Conservation (phyloP, 2,329 filamentous ascomycete species). For the Microsporum ferrugineum region DNA sequence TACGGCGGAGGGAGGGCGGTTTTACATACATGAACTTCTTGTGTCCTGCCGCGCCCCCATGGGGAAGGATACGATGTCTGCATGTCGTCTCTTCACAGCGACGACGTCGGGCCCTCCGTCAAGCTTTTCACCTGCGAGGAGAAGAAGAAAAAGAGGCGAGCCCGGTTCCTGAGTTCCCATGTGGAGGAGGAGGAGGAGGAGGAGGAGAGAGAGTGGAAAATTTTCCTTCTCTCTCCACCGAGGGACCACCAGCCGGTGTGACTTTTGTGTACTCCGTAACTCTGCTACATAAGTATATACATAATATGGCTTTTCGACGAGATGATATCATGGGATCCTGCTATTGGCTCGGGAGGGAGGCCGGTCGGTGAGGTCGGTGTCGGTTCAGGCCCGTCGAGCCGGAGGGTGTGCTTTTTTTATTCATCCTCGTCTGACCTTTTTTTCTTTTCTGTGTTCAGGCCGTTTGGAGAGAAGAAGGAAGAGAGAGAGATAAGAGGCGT, state of each 20-base stretch:
- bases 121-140: background rate
- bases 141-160: background rate
- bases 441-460: no score
- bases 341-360: background rate
- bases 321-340: background rate
- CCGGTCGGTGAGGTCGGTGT: constrained; percentile 1
- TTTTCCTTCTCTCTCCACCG: background rate
- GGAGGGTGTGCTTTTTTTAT: background rate
- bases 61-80: background rate
- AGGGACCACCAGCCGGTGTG: background rate
- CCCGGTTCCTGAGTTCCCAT: background rate
- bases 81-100: background rate
- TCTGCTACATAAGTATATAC: no score
- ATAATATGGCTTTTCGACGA: no score
- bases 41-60: background rate
- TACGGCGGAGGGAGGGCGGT: no score
- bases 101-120: background rate
- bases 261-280: no score
- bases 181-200: background rate
- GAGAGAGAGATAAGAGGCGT: no score
- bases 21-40: no score
- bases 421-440: no score
- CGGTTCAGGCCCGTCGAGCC: background rate
- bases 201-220: background rate
- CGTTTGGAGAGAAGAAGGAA: no score